Evolutionary conservation across 768 basidiomycete species (phyloP), one percentile per base, ranked within the genome.

Genomic region (Ramaria rubella): DNA sequence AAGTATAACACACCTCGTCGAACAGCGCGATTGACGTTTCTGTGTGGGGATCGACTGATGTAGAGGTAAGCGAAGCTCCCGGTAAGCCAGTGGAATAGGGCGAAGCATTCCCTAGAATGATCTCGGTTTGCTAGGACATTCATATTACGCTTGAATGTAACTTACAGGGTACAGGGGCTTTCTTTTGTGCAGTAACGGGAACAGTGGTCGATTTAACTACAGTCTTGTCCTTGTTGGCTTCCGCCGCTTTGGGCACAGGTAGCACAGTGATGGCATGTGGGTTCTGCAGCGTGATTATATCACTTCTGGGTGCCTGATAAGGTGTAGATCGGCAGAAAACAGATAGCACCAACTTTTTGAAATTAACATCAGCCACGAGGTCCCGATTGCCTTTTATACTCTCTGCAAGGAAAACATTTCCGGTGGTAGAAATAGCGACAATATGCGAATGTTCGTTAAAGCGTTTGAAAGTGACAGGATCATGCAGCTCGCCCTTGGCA

Each of bases 391-490:
- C 88, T 65, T 85, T 91, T 58, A 93, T 75, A 62, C 94, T 95
- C 46, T 97, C 96, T 7, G 87, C 86, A 17, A 94, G 77, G 69
- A 89, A 98, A 14, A 98, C 93, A 67, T 96, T 96, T 15, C 93
- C 94, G 0, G 92, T 93, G 0, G 83, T 86, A 5, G 86, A 85
- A 62, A 96, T 84, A 40, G 90, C 89, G 34, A 93, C 90, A 55
- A 99, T 90, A 66, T 97, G 90, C 1, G 95, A 94, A 68, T 98
- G 95, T 60, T 95, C 87, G 66, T 80, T 94, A 78, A 99, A 96
- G 2, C 90, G 87, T 69, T 97, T 98, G 81, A 95, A 99, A 3
- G 93, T 92, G 43, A 99, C 93, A 0, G 96, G 96, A 68, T 99
- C 96, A 68, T 96, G 87, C 12, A 90, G 81, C 69, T 93, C 88